Percentiles rank a stretch among this genome's conserved stretches.
These are phyloP conservation scores for Blastomyces silverae DNA, from an alignment of 2,329 filamentous ascomycete species.

Conservation along the genomic window DNA sequence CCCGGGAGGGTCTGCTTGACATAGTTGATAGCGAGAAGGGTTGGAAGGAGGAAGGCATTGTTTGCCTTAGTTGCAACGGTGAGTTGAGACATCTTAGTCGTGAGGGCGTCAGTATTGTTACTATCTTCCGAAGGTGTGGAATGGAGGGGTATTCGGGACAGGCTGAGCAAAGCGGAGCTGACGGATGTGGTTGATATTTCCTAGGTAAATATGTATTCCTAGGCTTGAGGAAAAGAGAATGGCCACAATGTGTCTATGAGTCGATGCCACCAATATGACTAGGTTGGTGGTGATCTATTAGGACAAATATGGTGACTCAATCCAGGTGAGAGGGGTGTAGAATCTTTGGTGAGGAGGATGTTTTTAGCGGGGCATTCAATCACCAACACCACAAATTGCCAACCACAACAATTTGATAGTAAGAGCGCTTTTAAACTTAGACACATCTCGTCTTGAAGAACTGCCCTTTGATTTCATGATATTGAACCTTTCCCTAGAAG, in stretches of 20 bases:
- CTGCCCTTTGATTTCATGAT: background rate
- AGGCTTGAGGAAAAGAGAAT: background rate
- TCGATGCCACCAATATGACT: conserved; percentile 1
- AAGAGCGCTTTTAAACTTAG: background rate
- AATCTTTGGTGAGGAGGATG: too few relatives aligned
- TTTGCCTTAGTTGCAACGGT: conserved; percentile 23
- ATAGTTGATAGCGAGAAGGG: conserved; percentile 20
- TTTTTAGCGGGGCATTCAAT: background rate
- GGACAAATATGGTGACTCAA: background rate
- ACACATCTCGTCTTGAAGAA: background rate
- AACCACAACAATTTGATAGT: background rate
- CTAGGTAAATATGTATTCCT: background rate
- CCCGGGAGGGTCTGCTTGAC: conserved; percentile 19
- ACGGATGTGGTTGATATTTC: background rate
- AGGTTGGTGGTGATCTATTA: background rate
- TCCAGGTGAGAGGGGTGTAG: background rate
- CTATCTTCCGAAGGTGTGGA: background rate
- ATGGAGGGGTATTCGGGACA: background rate
- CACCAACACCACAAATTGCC: background rate
- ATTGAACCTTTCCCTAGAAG: background rate
- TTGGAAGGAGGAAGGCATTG: conserved; percentile 19
- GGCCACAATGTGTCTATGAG: background rate
- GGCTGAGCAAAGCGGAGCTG: background rate
- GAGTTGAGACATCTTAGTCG: conserved; percentile 17
- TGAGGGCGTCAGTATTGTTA: background rate